A percentile compares a stretch with the other conserved stretches of the same genome.
Evolutionary conservation across 768 basidiomycete species (phyloP).

Genomic region (Mycena vitilis): DNA sequence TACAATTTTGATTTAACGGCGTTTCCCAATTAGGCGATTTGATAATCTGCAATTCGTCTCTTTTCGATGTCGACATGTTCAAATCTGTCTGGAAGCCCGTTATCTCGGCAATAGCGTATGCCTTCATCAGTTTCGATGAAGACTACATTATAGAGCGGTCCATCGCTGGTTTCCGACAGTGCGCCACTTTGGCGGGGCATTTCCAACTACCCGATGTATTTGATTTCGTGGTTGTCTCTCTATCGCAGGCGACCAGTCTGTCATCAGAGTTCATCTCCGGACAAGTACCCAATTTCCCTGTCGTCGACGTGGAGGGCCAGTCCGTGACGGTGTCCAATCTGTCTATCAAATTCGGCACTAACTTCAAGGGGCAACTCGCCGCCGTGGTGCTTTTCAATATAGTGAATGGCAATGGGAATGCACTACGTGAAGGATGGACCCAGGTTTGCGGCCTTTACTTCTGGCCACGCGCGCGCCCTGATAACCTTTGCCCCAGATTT

Average conservation of each 20-base stretch:
- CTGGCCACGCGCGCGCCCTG: neutral
- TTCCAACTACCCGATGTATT: conserved; percentile 95
- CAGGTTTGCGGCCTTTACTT: conserved; percentile 62
- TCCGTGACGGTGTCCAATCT: conserved; percentile 90
- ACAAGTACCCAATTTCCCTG: conserved; percentile 85
- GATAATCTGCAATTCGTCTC: conserved; percentile 81
- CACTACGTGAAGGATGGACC: conserved; percentile 94
- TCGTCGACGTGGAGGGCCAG: conserved; percentile 91
- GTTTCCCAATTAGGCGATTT: conserved; percentile 60
- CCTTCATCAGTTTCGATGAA: conserved; percentile 96
- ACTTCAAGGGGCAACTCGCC: conserved; percentile 94
- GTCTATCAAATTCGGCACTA: conserved; percentile 93
- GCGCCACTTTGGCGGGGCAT: conserved; percentile 90
- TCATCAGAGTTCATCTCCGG: conserved; percentile 78
- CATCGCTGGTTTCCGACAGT: conserved; percentile 96
- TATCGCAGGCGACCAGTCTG: conserved; percentile 92
- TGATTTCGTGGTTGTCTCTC: conserved; percentile 93
- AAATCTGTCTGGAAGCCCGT: conserved; percentile 91
- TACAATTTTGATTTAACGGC: conserved; percentile 16
- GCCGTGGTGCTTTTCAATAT: conserved; percentile 98
- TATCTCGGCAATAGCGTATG: conserved; percentile 94
- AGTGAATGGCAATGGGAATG: conserved; percentile 94
- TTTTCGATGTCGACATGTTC: conserved; percentile 95
- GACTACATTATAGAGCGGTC: conserved; percentile 96
- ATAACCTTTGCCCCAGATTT: conserved; percentile 68